These are phyloP conservation scores for Rhizoclosmatium sp. DNA, from an alignment of 192 early-diverging fungal genomes.

Conservation along the genomic window DNA sequence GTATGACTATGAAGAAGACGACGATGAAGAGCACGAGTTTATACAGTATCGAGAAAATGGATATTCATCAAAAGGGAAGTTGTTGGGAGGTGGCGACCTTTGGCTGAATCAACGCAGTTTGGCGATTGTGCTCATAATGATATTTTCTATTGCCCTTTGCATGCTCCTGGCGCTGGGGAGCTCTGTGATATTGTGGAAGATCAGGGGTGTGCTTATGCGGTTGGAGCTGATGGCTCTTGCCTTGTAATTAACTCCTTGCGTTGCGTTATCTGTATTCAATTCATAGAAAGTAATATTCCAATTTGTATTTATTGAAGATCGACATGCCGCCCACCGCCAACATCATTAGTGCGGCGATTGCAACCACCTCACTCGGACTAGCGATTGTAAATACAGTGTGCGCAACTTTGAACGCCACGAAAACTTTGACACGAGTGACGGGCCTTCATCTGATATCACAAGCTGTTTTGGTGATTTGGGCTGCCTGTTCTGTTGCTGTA, in stretches of 20 bases:
- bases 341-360: neutral
- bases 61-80: too few relatives aligned
- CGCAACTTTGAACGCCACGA: neutral
- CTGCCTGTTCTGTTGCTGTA: neutral
- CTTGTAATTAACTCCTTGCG: constrained; percentile 14
- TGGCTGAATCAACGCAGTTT: neutral
- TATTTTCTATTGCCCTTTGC: constrained; percentile 14
- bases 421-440: neutral
- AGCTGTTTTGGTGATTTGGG: neutral
- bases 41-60: too few relatives aligned
- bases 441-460: neutral
- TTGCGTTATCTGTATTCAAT: neutral
- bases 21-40: too few relatives aligned
- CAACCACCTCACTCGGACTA: neutral
- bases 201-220: constrained; percentile 16
- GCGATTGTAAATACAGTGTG: neutral
- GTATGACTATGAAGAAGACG: too few relatives aligned
- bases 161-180: constrained; percentile 38
- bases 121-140: constrained; percentile 13
- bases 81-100: neutral
- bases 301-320: too few relatives aligned
- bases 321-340: neutral
- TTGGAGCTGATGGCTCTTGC: constrained; percentile 32
- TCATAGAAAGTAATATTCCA: too few relatives aligned
- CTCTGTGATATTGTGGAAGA: constrained; percentile 35